Evolutionary conservation across 257 asterid genomes (phyloP).

Genomic region (Penstemon eatonii): DNA sequence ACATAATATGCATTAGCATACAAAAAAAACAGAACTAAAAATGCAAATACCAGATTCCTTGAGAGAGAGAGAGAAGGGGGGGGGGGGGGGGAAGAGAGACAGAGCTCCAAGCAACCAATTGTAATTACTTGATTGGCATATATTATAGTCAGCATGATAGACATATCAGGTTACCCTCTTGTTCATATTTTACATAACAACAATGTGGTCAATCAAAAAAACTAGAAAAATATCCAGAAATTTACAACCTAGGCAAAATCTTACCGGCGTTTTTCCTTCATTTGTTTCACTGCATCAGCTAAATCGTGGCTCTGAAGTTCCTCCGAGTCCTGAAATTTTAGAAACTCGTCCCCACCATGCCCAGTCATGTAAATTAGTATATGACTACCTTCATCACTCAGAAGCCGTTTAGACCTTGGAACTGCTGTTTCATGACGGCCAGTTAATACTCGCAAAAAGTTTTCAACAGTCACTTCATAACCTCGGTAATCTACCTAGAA

Average conservation of each 20-base stretch:
- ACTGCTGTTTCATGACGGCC: constrained; percentile 96
- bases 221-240: too few species aligned
- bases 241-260: constrained; percentile 18
- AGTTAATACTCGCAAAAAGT: constrained; percentile 74
- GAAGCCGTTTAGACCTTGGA: constrained; percentile 93
- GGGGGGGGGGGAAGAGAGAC: not conserved
- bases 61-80: not conserved
- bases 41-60: constrained; percentile 1
- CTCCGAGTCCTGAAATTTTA: constrained; percentile 97
- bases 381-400: constrained; percentile 99
- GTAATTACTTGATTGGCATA: not conserved
- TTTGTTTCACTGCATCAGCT: constrained; percentile 96
- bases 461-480: constrained; percentile 96
- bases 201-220: too few species aligned
- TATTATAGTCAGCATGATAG: too few species aligned
- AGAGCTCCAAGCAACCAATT: constrained; percentile 20
- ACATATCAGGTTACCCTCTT: too few species aligned
- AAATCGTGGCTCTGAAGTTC: constrained; percentile 99
- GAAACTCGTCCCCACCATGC: constrained; percentile 97
- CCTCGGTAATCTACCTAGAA: constrained; percentile 95
- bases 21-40: not conserved
- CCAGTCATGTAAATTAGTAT: constrained; percentile 96
- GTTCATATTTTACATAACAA: too few species aligned
- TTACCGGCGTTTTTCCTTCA: constrained; percentile 96
- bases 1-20: constrained; percentile 3